Conservation (phyloP, 1,284 basidiomycete species). For the Tranzscheliella williamsii region DNA sequence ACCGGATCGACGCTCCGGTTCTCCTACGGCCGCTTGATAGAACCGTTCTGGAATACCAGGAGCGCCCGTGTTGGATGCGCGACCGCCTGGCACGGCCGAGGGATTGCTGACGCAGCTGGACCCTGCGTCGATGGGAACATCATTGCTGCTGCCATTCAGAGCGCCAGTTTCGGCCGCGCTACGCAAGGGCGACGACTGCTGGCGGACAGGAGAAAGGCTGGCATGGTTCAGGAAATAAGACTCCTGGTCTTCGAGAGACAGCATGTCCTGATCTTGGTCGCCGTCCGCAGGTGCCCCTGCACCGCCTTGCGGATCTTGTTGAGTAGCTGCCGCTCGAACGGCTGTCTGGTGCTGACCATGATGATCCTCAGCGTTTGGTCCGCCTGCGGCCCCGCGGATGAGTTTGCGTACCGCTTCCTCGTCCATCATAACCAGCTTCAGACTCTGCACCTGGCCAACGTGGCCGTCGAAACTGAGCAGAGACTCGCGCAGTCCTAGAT, state of each 20-base stretch:
- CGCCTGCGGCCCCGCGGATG: conserved; percentile 52
- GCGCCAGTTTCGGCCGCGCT: no score
- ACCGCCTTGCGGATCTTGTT: neutral
- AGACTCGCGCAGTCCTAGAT: conserved; percentile 78
- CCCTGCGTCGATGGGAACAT: neutral
- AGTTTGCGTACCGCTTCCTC: conserved; percentile 53
- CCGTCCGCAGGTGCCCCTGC: conserved; percentile 1
- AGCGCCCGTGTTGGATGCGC: neutral
- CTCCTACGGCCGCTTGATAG: conserved; percentile 7
- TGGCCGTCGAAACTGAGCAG: conserved; percentile 85
- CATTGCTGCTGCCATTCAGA: neutral
- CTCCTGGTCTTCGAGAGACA: conserved; percentile 34
- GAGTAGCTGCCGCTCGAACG: neutral
- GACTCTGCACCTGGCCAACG: conserved; percentile 90
- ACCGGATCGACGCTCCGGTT: neutral
- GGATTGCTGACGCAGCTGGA: neutral
- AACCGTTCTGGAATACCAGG: conserved; percentile 20
- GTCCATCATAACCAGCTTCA: conserved; percentile 72
- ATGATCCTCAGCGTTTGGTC: conserved; percentile 25
- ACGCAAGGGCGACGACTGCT: neutral
- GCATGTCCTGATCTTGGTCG: conserved; percentile 23
- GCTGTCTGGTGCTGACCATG: conserved; percentile 10
- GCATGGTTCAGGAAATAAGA: conserved; percentile 31
- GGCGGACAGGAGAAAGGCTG: conserved; percentile 12
- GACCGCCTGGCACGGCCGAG: conserved; percentile 7